Percentiles rank a stretch among this genome's conserved stretches.
phyloP scores from a whole-genome alignment of 2,329 filamentous ascomycete species.

The Helotiales sp. region DNA sequence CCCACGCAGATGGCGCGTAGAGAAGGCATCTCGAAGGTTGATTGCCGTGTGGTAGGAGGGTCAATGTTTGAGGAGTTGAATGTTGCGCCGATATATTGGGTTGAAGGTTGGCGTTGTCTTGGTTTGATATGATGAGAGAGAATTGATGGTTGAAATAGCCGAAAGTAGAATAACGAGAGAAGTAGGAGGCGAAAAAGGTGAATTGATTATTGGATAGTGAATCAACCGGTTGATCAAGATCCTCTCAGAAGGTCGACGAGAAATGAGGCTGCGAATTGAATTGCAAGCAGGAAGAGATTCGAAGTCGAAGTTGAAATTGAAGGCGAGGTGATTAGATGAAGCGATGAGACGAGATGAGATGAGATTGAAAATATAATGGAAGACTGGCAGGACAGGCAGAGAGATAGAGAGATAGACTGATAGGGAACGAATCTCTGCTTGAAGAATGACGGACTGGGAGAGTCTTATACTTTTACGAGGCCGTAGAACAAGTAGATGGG shows the following conservation, averaged over 20 bases:
- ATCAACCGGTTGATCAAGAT: constrained; percentile 24
- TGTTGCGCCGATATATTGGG: not conserved
- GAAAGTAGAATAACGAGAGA: not conserved
- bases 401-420: not conserved
- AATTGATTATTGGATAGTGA: constrained; percentile 17
- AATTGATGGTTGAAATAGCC: constrained; percentile 10
- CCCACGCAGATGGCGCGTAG: constrained; percentile 32
- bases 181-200: constrained; percentile 6
- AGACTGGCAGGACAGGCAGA: not conserved
- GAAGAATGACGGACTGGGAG: not conserved
- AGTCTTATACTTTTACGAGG: constrained; percentile 9
- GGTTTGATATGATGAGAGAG: constrained; percentile 1
- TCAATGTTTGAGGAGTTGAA: not conserved
- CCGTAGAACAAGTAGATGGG: not conserved
- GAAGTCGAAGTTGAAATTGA: not conserved
- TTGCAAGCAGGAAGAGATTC: not conserved
- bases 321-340: not conserved
- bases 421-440: not conserved
- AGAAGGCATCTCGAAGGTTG: constrained; percentile 35
- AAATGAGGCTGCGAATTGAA: not conserved
- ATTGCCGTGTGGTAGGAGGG: not conserved
- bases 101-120: constrained; percentile 6
- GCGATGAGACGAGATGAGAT: not conserved
- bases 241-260: constrained; percentile 1
- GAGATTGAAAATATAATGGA: constrained; percentile 6